phyloP scores from a whole-genome alignment of 495 filamentous ascomycete species.

The Aspergillus coremiiformis region DNA sequence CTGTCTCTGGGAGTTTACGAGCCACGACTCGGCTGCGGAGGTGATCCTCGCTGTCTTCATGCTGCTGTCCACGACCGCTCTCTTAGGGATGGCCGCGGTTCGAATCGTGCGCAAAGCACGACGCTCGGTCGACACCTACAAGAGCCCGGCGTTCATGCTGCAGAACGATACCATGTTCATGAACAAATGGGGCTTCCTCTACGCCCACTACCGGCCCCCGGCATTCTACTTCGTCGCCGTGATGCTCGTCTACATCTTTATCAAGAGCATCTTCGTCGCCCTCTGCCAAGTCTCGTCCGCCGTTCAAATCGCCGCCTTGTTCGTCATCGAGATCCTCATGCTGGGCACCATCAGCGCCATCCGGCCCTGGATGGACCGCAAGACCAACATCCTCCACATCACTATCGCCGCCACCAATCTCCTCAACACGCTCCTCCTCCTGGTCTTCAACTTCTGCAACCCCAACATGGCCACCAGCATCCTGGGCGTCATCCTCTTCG shows the following conservation, averaged over 20 bases:
- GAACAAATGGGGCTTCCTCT: constrained; percentile 98
- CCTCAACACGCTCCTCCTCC: constrained; percentile 73
- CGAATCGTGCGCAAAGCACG: constrained; percentile 83
- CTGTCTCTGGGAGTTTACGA: constrained; percentile 90
- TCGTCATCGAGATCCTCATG: constrained; percentile 75
- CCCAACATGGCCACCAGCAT: constrained; percentile 83
- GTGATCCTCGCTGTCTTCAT: constrained; percentile 83
- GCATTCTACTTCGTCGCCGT: constrained; percentile 93
- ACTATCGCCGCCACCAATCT: constrained; percentile 84
- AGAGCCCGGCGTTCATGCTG: constrained; percentile 94
- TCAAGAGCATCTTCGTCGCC: constrained; percentile 86
- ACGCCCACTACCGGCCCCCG: constrained; percentile 90
- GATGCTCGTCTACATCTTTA: constrained; percentile 65
- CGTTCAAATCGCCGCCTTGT: constrained; percentile 73
- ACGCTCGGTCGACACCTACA: constrained; percentile 80
- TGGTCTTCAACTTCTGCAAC: constrained; percentile 77
- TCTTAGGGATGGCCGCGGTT: constrained; percentile 75
- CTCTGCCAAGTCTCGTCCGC: constrained; percentile 64
- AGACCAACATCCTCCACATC: constrained; percentile 94
- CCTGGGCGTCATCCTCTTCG: constrained; percentile 89
- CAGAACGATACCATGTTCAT: constrained; percentile 83
- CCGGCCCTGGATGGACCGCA: constrained; percentile 98
- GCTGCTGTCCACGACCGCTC: constrained; percentile 66
- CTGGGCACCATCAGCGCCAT: constrained; percentile 71
- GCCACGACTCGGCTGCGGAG: constrained; percentile 76